Evolutionary conservation across 768 basidiomycete species (phyloP), one percentile per base, ranked within the genome.

Genomic region (Amanita rubescens): DNA sequence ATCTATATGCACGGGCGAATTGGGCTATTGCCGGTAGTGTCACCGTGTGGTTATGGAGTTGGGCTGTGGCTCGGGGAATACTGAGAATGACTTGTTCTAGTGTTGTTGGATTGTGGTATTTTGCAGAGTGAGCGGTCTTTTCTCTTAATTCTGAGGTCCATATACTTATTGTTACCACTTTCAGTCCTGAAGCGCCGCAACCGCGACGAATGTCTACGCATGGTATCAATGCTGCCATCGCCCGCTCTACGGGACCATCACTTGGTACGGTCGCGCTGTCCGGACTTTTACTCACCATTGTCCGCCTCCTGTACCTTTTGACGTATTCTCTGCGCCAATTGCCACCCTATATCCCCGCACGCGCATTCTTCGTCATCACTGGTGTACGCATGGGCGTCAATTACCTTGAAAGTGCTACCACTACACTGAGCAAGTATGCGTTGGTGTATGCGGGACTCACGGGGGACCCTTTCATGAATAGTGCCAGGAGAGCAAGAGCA

Each of bases 61-160:
- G 84, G 90, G 54, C 84, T 9, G 85, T 96, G 5, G 82, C 88
- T 17, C 76, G 92, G 37, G 93, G 93, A 1, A 64, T 90, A 1
- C 69, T 93, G 41, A 75, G 90, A 6, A 88, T 86, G 51, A 80
- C 84, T 2, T 81, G 84, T 53, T 85, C 91, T 0, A 86, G 85
- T 27, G 89, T 94, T 3, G 80, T 97, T 32, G 94, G 92, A 1
- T 84, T 86, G 42, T 97, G 94, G 94, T 96, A 95, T 65, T 95
- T 91, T 58, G 69, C 74, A 27, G 72, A 76, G 76, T 76, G 61
- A 46, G 76, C 68, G 65, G 35, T 24, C 42, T 55, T n/a, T 45
- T 12, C 24, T 38, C 37, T 34, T 42, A 20, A 35, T 32, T 20
- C 20, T 17, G 2, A 30, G 19, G 43, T 20, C 20, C 3, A 2